Percentiles rank a stretch among this genome's conserved stretches.
Evolutionary conservation across 2,329 filamentous ascomycete species (phyloP).

Genomic region (Fusarium metavorans): DNA sequence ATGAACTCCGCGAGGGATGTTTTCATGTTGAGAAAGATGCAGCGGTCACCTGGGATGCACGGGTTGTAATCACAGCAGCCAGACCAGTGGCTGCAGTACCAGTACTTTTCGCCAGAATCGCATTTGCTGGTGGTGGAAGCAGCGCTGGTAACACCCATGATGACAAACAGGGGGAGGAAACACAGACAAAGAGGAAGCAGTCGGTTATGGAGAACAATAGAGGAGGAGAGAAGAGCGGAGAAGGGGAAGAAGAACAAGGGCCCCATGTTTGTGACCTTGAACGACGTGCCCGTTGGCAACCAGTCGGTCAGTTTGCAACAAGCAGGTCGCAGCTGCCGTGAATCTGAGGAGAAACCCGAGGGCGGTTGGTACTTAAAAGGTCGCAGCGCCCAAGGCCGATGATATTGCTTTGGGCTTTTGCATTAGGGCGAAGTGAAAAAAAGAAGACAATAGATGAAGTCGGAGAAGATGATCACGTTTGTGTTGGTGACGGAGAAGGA

Average conservation of each 20-base stretch:
- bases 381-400: neutral
- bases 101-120: slow-evolving; percentile 31
- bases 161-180: neutral
- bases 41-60: neutral
- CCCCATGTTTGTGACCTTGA: neutral
- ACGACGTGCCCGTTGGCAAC: neutral
- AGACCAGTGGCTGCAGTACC: slow-evolving; percentile 49
- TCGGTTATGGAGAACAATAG: neutral
- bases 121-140: neutral
- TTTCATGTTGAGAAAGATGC: neutral
- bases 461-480: neutral
- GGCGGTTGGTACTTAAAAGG: slow-evolving; percentile 3
- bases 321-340: slow-evolving; percentile 22
- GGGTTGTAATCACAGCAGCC: slow-evolving; percentile 57
- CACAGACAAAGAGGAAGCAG: neutral
- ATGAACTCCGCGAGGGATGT: neutral
- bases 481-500: neutral
- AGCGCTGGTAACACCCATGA: neutral
- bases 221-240: neutral
- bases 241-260: neutral
- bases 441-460: neutral
- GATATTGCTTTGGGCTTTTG: slow-evolving; percentile 7
- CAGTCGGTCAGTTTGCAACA: slow-evolving; percentile 20
- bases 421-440: neutral
- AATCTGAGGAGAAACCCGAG: slow-evolving; percentile 17